Evolutionary conservation across 805 yeast species (phyloP), one percentile per base, ranked within the genome.

Genomic region (Candida jianshihensis): DNA sequence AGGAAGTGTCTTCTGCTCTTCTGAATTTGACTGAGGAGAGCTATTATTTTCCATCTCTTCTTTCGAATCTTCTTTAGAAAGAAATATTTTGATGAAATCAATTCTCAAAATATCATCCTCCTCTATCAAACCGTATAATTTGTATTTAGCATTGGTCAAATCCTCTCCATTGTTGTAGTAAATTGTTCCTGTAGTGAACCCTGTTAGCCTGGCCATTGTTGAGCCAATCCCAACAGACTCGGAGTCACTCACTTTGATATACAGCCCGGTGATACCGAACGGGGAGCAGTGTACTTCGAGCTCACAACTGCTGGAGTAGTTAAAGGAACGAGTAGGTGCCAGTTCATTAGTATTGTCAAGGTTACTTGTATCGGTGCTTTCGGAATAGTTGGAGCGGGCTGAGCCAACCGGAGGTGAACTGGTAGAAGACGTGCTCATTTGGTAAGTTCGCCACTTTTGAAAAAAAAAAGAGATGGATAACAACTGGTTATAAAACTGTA

Each of bases 271-370:
- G 16, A 72, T 60, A 12, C 78, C 78, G 48, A 72, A 72, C 3
- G 78, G 78, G 3, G 77, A 71, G 47, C 77, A 71, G 51, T 72
- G 77, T 19, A 71, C 65, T 43, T 72, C 78, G 18, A 72, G 48
- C 25, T 70, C 75, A 44, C 77, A 71, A 40, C 65, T 70, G 41
- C 68, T 68, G 35, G 75, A 70, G 43, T 60, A 68, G 34, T 63
- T 61, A 52, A 69, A 71, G 1, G 55, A 39, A 6, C 39, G 40
- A 4, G 30, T 29, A 8, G 19, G 15, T 18, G 16, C 20, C 14
- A 3, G 16, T 27, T 12, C 24, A 21, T 8, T 8, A 11, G 24
- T 8, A 11, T 8, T 11, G 11, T 21, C 24, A 8, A 8, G 24
- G 10, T 8, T 8, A 11, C 10, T 26, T 17, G n/a, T 11, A 24